These are phyloP conservation scores for Aureoboletus auriporus DNA, from an alignment of 768 basidiomycete genomes.

Conservation along the genomic window DNA sequence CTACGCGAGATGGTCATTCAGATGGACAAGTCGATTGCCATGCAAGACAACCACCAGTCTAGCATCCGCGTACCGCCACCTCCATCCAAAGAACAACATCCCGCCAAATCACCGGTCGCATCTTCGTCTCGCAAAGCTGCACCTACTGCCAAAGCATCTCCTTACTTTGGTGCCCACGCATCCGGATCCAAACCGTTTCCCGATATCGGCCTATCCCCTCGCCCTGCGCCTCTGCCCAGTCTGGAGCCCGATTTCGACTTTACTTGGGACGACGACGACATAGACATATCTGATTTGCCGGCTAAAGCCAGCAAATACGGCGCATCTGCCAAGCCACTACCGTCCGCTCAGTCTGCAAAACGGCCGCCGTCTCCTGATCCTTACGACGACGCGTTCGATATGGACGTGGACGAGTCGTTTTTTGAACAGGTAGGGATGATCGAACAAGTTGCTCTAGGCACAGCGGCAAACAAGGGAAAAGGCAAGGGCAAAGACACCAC, in stretches of 20 bases:
- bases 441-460: constrained; percentile 18
- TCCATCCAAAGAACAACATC: constrained; percentile 2
- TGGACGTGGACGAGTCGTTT: constrained; percentile 37
- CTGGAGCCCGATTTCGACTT: constrained; percentile 16
- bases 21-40: constrained; percentile 12
- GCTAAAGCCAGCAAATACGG: constrained; percentile 3
- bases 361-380: constrained; percentile 21
- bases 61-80: neutral
- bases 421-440: constrained; percentile 34
- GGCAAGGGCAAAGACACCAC: constrained; percentile 15
- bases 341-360: constrained; percentile 3
- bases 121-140: constrained; percentile 9
- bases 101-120: neutral
- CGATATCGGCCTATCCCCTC: constrained; percentile 30
- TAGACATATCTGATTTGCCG: constrained; percentile 14
- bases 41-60: neutral
- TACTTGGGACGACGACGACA: constrained; percentile 30
- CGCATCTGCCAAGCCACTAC: constrained; percentile 5
- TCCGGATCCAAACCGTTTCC: constrained; percentile 12
- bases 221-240: constrained; percentile 20
- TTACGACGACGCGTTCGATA: constrained; percentile 32
- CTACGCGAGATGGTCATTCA: constrained; percentile 20
- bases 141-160: constrained; percentile 12
- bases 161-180: constrained; percentile 17
- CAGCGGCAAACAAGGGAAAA: constrained; percentile 15